These are phyloP conservation scores for Gastrodia elata DNA, from an alignment of 106 monocot species.

Conservation along the genomic window DNA sequence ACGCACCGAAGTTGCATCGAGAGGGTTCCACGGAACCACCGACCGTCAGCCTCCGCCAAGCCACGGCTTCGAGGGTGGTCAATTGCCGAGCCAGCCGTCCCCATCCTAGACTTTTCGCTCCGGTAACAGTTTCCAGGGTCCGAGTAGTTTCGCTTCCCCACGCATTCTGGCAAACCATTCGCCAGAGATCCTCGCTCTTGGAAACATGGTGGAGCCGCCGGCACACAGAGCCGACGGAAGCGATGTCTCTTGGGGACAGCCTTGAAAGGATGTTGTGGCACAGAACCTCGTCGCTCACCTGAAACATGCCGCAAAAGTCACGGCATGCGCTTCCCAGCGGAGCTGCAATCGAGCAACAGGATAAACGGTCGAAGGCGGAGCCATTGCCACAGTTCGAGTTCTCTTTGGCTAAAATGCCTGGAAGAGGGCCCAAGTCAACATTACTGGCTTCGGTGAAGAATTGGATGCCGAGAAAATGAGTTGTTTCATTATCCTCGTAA, in stretches of 20 bases:
- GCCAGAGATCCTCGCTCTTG: constrained; percentile 81
- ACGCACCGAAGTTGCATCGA: constrained; percentile 95
- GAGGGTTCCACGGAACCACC: constrained; percentile 90
- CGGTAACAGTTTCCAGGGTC: constrained; percentile 56
- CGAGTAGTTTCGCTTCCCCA: constrained; percentile 78
- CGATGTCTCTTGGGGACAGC: constrained; percentile 76
- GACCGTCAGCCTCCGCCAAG: constrained; percentile 84
- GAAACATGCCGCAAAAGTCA: constrained; percentile 66
- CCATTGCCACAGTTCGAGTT: constrained; percentile 10
- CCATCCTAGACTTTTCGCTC: constrained; percentile 62
- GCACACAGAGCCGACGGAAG: constrained; percentile 74
- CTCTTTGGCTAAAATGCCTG: constrained; percentile 37
- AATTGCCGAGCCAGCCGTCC: constrained; percentile 78
- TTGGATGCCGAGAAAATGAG: constrained; percentile 81
- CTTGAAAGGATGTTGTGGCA: constrained; percentile 77
- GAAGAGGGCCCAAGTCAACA: constrained; percentile 70
- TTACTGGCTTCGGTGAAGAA: constrained; percentile 66
- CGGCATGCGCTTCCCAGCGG: constrained; percentile 28
- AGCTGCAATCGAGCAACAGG: constrained; percentile 20
- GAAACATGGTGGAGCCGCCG: constrained; percentile 43
- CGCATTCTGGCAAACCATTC: constrained; percentile 90
- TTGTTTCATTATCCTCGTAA: constrained; percentile 84
- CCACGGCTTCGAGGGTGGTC: constrained; percentile 79
- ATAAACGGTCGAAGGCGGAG: constrained; percentile 12
- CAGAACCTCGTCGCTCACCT: constrained; percentile 76